Evolutionary conservation across 805 yeast species (phyloP), one percentile per base, ranked within the genome.

Genomic region (Alloascoidea hylecoeti): DNA sequence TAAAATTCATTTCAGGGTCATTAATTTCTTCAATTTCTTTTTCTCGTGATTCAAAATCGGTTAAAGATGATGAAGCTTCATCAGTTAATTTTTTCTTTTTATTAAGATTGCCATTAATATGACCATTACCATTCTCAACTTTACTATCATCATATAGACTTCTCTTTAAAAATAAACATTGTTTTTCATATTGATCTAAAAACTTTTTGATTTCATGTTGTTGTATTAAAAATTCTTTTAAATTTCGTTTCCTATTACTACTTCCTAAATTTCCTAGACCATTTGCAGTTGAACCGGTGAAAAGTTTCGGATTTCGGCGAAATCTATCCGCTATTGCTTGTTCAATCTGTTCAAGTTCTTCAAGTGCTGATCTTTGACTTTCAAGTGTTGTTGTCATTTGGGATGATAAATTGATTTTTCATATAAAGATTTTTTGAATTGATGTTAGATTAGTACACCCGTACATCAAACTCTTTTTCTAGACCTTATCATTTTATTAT

Each of bases 281-380:
- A 43, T 37, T 12, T 46, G 47, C 9, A 41, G 42, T 4, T 39
- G 53, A 52, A 4, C 50, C 52, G 2, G 64, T 66, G 32, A 70
- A 63, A 2, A 82, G 42, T 14, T 58, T 62, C 0, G 89, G 86
- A 48, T 81, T 78, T 40, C 75, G 49, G 37, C 63, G 60, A 3
- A 85, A 57, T 38, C 96, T 60, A 35, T 66, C 68, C 0, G 78
- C 55, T 0, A 85, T 64, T 0, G 84, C 84, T 18, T 57, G 48
- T 48, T 88, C 94, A 3, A 89, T 66, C 2, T 72, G 57, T 44
- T 88, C 94, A 15, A 82, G 53, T 50, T 81, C 92, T 48, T 78
- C 85, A 4, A 72, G 41, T 1, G 57, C 40, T 3, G 46, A 39
- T 37, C 77, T 50, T 30, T 54, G 51, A 3, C 44, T 44, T 36